Base-by-base conservation (phyloP, 192 early-diverging fungal species). In the Backusella australiensis region DNA sequence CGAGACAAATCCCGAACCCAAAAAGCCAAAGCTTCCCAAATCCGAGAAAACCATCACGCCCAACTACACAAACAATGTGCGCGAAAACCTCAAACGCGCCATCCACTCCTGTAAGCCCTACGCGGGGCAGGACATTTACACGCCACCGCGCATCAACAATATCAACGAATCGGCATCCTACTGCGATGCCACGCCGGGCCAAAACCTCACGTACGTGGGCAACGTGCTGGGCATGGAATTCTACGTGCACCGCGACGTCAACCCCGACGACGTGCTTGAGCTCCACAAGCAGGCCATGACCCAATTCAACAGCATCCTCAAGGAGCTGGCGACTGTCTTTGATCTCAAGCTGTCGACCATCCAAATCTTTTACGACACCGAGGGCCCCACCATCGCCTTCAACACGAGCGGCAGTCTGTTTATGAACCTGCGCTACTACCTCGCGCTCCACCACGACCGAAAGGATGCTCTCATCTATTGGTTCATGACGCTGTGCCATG, bases 401-500 rank as follows among this genome's bases (percentile, higher is more conserved):
- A 95, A 96, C 73, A 85, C 91, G 3, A 88, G 85, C 39, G 84
- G 89, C 0, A 82, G 89, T 11, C 81, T 97, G 39, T 97, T 95
- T 75, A 95, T 97, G 80, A 97, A 97, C 63, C 77, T 92, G 46
- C 78, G 94, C 15, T 96, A 86, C 81, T 97, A 91, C 79, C 76
- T 92, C 6, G 90, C 82, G 0, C 77, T 95, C 74, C 93, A 94
- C 1, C 46, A 70, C 1, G 73, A 77, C 2, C 67, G 72, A 21
- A 82, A 79, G 4, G 85, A 86, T n/a, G 82, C 81, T 1, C 21
- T 85, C 75, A 85, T 90, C 65, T 95, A 95, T 79, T 96, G 96
- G 96, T 97, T 93, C 77, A 90, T 96, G 86, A 90, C 87, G 5
- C 81, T 87, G 52, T 92, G 92, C 68, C 96, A 97, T 81, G 96